Percentiles rank a stretch among this genome's conserved stretches.
Evolutionary conservation across 2,329 filamentous ascomycete species (phyloP).

Genomic region (Alternaria arbusti): DNA sequence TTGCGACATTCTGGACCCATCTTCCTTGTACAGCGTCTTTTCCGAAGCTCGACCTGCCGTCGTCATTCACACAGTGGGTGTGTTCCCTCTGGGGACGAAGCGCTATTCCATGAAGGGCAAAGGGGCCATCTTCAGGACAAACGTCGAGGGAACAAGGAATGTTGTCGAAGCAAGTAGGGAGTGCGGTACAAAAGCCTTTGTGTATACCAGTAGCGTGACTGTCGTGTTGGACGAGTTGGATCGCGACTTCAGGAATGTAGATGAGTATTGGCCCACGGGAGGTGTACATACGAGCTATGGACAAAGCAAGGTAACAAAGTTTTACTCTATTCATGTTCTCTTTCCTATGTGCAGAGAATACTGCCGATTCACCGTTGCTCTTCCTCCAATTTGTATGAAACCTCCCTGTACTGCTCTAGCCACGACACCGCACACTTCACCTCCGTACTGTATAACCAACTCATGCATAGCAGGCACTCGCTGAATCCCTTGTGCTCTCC

Average conservation of each 20-base stretch:
- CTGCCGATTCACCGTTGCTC: background rate
- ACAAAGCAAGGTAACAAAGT: conserved; percentile 74
- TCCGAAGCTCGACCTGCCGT: conserved; percentile 73
- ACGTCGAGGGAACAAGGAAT: conserved; percentile 82
- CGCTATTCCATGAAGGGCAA: conserved; percentile 49
- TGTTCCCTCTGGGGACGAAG: conserved; percentile 46
- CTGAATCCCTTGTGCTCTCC: conserved; percentile 79
- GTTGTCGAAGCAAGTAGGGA: conserved; percentile 76
- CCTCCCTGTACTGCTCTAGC: background rate
- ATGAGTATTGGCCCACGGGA: conserved; percentile 81
- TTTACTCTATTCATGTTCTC: background rate
- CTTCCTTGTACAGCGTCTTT: conserved; percentile 57
- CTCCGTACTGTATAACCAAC: conserved; percentile 18
- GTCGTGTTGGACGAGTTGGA: conserved; percentile 80
- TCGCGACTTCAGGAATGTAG: conserved; percentile 80
- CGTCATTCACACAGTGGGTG: conserved; percentile 84
- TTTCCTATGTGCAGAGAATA: background rate
- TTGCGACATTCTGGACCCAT: conserved; percentile 49
- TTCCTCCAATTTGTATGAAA: background rate
- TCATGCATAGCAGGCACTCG: conserved; percentile 64
- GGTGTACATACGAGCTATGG: conserved; percentile 80
- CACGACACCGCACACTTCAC: background rate
- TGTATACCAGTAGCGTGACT: conserved; percentile 90
- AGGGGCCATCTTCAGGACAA: conserved; percentile 76
- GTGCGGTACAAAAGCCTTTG: conserved; percentile 76